Conservation (phyloP, 1,284 basidiomycete species). For the Trametes sp. region DNA sequence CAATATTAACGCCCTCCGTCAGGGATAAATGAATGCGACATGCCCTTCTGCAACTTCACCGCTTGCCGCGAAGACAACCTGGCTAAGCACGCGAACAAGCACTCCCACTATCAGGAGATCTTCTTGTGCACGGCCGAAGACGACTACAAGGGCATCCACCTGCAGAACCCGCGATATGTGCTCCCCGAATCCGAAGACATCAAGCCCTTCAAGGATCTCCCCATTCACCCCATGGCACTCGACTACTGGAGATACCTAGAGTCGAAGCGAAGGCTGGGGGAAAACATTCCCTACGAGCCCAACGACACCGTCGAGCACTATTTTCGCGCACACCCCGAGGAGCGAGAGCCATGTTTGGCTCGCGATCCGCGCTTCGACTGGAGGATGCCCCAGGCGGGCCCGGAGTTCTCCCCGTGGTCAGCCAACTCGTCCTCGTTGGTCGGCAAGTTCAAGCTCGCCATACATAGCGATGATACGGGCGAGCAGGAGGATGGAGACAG, state of each 20-base stretch:
- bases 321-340: slow-evolving; percentile 24
- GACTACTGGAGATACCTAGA: slow-evolving; percentile 21
- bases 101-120: slow-evolving; percentile 31
- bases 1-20: too few relatives aligned
- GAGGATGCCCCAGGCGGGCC: slow-evolving; percentile 8
- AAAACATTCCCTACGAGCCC: not conserved
- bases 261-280: slow-evolving; percentile 9
- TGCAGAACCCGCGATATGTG: slow-evolving; percentile 20
- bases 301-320: slow-evolving; percentile 12
- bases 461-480: not conserved
- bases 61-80: slow-evolving; percentile 31
- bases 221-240: slow-evolving; percentile 16
- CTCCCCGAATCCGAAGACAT: slow-evolving; percentile 4
- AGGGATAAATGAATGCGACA: too few relatives aligned
- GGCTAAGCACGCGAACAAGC: slow-evolving; percentile 24
- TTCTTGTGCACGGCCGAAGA: slow-evolving; percentile 31
- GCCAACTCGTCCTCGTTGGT: not conserved
- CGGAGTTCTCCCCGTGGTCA: not conserved
- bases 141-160: slow-evolving; percentile 26
- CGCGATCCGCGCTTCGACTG: slow-evolving; percentile 12
- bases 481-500: too few relatives aligned
- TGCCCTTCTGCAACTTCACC: slow-evolving; percentile 21
- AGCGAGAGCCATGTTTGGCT: slow-evolving; percentile 10
- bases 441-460: not conserved
- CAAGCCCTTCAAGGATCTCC: slow-evolving; percentile 23